Evolutionary conservation across 768 basidiomycete species (phyloP), one percentile per base, ranked within the genome.

Genomic region (Rhodocollybia butyracea): DNA sequence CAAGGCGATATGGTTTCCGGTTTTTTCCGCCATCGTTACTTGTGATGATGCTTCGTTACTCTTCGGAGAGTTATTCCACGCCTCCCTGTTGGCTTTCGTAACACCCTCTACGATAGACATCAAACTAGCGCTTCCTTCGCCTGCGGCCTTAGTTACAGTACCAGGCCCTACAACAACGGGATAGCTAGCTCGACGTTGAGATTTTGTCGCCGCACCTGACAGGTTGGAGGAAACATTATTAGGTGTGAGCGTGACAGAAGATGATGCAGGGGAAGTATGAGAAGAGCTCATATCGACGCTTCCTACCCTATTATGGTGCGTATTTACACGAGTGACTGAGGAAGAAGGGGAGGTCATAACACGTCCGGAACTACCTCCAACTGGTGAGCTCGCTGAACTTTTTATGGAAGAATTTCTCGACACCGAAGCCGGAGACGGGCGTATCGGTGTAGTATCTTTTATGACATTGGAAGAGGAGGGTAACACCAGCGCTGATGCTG

Each of bases 71-170:
- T 45, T 52, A 43, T 45, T 34, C 59, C 56, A 57, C 12, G 47
- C 57, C 24, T 60, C 51, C 54, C 72, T 64, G 50, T 77, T 76
- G 54, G 68, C 61, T 43, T 69, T 69, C 24, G 84, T 66, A 42
- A 88, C 81, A 54, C 74, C 79, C 61, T 88, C 85, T 8, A 89
- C 82, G 59, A 89, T 83, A 61, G 80, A 83, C 85, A 89, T 84
- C 64, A 88, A 67, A 40, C 79, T 85, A 38, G 62, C 61, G 19
- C 57, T 64, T 2, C 59, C 51, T 32, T 60, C 61, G 7, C 41
- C 59, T 4, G 34, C 10, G 26, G 47, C 5, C 5, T 7, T 7
- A 10, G 19, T n/a, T 3, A 42, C 54, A 21, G 34, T 27, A 1
- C 55, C 47, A 11, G 58, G 54, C 13, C 29, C 43, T 8, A 38